Evolutionary conservation across 805 yeast species (phyloP), one percentile per base, ranked within the genome.

Genomic region (Teunomyces lycoperdinae): DNA sequence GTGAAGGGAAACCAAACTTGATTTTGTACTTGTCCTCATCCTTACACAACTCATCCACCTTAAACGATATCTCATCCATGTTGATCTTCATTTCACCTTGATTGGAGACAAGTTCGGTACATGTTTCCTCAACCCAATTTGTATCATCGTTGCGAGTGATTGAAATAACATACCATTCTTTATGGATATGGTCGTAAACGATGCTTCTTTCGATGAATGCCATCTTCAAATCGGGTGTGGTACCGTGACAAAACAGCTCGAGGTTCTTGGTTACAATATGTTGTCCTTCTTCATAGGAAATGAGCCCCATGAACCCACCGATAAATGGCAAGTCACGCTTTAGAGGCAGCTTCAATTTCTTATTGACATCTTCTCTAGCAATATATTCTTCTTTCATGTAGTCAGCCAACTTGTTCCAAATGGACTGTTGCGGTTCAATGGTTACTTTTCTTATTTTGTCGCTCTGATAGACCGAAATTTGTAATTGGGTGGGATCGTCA

Each of bases 281-380:
- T 24, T 78, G 77, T 0, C 96, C 96, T 67, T 87, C 92, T 62
- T 92, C 99, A 61, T 94, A 94, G 0, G 96, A 85, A 9, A 94
- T 64, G 36, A 85, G 73, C 4, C 99, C 99, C 46, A 91, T 71
- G 29, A 88, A 74, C 0, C 99, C 99, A n/a, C 99, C 98, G 48
- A 82, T 70, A 58, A 94, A 94, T 1, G 96, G 96, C 14, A 89
- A 68, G 0, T 69, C 66, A 6, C 70, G 55, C 2, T 50, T 26
- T 32, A 58, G 61, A 16, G 50, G 36, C 7, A 48, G 40, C 2
- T 57, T 54, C 3, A 61, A 44, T 14, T 52, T 46, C 5, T 48
- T 43, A 13, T 58, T 50, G n/a, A 77, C 57, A 0, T 55, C 42
- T 0, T 51, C 55, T 46, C 75, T 62, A 2, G 71, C 58, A 40